Evolutionary conservation across 1,284 basidiomycete species (phyloP).

Genomic region (Ganoderma boninense): DNA sequence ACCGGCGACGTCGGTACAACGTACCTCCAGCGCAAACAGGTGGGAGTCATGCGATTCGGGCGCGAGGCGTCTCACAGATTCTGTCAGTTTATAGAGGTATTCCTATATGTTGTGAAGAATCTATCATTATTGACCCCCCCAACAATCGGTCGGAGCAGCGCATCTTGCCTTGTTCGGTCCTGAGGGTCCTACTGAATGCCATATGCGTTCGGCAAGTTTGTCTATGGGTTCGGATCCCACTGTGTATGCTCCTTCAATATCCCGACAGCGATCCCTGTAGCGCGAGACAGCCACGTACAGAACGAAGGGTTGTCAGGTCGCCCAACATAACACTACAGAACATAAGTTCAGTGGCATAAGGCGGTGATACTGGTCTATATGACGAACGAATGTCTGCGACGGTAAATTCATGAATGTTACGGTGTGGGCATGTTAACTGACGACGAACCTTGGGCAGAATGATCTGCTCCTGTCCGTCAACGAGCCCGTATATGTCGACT

Average conservation of each 20-base stretch:
- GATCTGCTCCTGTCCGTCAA: conserved; percentile 60
- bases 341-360: conserved; percentile 38
- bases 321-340: conserved; percentile 72
- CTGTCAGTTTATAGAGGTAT: conserved; percentile 79
- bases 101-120: conserved; percentile 49
- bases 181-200: conserved; percentile 80
- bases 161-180: conserved; percentile 78
- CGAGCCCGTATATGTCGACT: conserved; percentile 66
- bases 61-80: conserved; percentile 73
- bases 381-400: conserved; percentile 37
- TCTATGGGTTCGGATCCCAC: conserved; percentile 84
- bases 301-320: conserved; percentile 83
- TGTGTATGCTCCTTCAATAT: conserved; percentile 36
- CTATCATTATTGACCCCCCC: too few relatives aligned
- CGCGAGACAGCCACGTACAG: conserved; percentile 48
- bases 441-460: conserved; percentile 57
- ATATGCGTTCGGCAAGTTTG: conserved; percentile 72
- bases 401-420: background rate
- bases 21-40: conserved; percentile 77
- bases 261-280: too few relatives aligned
- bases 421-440: conserved; percentile 32
- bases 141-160: too few relatives aligned
- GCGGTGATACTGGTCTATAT: background rate
- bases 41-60: conserved; percentile 82
- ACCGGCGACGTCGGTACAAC: conserved; percentile 31